These are phyloP conservation scores for Aspergillus pseudoviridinutans DNA, from an alignment of 2,329 filamentous ascomycete species.

Conservation along the genomic window DNA sequence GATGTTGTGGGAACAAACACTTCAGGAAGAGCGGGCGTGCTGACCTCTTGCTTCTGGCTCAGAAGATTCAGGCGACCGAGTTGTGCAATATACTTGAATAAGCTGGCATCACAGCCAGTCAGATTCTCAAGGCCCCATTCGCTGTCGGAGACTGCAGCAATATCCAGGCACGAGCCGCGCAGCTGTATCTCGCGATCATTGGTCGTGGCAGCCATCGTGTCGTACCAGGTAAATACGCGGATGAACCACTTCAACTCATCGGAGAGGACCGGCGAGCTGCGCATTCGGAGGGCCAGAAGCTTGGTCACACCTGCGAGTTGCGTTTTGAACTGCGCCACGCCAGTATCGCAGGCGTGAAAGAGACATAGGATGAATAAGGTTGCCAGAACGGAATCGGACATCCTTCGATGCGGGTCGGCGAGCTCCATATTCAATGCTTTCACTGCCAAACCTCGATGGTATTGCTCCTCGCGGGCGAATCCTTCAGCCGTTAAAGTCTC, in stretches of 20 bases:
- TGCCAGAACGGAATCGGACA: slow-evolving; percentile 81
- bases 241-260: slow-evolving; percentile 77
- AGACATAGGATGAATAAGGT: slow-evolving; percentile 85
- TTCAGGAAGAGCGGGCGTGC: slow-evolving; percentile 7
- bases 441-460: slow-evolving; percentile 80
- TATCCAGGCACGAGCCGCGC: slow-evolving; percentile 58
- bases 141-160: slow-evolving; percentile 61
- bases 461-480: slow-evolving; percentile 70
- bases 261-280: slow-evolving; percentile 58
- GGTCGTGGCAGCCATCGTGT: slow-evolving; percentile 85
- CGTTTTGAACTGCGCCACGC: slow-evolving; percentile 86
- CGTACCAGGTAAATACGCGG: slow-evolving; percentile 89
- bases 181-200: slow-evolving; percentile 89
- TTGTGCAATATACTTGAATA: slow-evolving; percentile 82
- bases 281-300: slow-evolving; percentile 71
- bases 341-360: slow-evolving; percentile 90
- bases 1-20: slow-evolving; percentile 18
- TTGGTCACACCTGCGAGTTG: slow-evolving; percentile 93
- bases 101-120: slow-evolving; percentile 77
- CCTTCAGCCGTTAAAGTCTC: slow-evolving; percentile 51
- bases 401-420: slow-evolving; percentile 68
- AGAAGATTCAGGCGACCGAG: slow-evolving; percentile 81
- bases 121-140: slow-evolving; percentile 77
- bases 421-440: slow-evolving; percentile 79
- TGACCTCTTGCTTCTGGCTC: slow-evolving; percentile 58